These are phyloP conservation scores for Aphanomyces invadans DNA, from an alignment of 352 stramenopile genomes.

Conservation along the genomic window DNA sequence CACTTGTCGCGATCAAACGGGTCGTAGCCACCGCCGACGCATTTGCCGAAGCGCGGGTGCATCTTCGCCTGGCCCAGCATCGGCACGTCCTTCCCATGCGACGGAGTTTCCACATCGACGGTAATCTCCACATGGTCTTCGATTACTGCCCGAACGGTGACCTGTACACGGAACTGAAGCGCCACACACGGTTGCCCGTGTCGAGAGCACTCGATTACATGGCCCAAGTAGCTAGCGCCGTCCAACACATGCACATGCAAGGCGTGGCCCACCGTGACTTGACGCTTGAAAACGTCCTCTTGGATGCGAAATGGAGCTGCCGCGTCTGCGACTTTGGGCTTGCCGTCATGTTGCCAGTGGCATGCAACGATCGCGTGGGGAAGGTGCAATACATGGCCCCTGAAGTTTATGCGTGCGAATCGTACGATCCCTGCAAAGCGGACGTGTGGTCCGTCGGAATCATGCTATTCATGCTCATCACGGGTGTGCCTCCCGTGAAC, in stretches of 20 bases:
- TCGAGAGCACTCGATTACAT: neutral
- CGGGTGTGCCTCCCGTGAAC: slow-evolving; percentile 76
- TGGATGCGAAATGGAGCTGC: slow-evolving; percentile 16
- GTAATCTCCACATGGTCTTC: slow-evolving; percentile 34
- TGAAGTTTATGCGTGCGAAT: slow-evolving; percentile 33
- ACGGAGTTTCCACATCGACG: neutral
- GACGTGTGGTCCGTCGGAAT: slow-evolving; percentile 61
- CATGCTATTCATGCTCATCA: slow-evolving; percentile 52
- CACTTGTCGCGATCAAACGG: neutral
- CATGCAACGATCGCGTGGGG: slow-evolving; percentile 28
- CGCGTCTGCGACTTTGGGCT: slow-evolving; percentile 29
- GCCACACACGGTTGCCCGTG: neutral
- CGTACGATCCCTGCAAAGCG: slow-evolving; percentile 43
- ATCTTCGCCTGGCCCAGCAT: neutral
- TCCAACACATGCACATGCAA: slow-evolving; percentile 6
- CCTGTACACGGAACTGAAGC: slow-evolving; percentile 37
- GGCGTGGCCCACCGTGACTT: slow-evolving; percentile 27
- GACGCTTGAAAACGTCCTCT: slow-evolving; percentile 28
- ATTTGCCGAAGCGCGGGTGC: neutral
- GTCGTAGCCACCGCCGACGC: neutral
- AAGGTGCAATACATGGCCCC: slow-evolving; percentile 65
- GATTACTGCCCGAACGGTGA: slow-evolving; percentile 57
- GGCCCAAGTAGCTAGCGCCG: neutral
- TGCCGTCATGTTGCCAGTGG: neutral
- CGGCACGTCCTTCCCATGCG: neutral